Conservation (phyloP, 73 alveolate genomes). For the Symbiodinium pilosum region DNA sequence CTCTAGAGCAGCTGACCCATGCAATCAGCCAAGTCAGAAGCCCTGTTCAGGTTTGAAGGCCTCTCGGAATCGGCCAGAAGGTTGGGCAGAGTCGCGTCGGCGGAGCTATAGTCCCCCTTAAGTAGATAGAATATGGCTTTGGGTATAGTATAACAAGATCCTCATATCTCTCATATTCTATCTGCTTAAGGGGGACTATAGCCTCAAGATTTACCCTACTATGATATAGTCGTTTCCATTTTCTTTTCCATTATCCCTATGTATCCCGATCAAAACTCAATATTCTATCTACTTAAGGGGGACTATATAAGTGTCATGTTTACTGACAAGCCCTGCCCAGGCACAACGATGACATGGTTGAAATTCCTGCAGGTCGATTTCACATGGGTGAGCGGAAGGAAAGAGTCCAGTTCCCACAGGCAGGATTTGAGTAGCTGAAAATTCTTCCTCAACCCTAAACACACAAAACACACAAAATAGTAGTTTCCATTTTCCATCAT, state of each 20-base stretch:
- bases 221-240: too few species aligned
- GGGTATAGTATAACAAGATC: too few species aligned
- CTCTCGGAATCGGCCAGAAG: not conserved
- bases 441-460: too few species aligned
- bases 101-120: not conserved
- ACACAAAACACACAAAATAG: too few species aligned
- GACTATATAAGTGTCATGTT: not conserved
- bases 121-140: too few species aligned
- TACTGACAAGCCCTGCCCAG: not conserved
- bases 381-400: slow-evolving; percentile 86
- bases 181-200: too few species aligned
- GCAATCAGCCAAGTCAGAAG: not conserved
- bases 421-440: not conserved
- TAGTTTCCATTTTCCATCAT: not conserved
- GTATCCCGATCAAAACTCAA: too few species aligned
- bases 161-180: too few species aligned
- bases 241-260: too few species aligned
- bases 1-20: not conserved
- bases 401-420: slow-evolving; percentile 82
- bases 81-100: not conserved
- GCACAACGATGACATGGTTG: slow-evolving; percentile 74
- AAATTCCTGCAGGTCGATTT: slow-evolving; percentile 50
- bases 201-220: too few species aligned
- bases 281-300: not conserved
- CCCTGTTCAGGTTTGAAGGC: not conserved